These are phyloP conservation scores for Spirogloea muscicola DNA, from an alignment of 139 green algal species.

Conservation along the genomic window DNA sequence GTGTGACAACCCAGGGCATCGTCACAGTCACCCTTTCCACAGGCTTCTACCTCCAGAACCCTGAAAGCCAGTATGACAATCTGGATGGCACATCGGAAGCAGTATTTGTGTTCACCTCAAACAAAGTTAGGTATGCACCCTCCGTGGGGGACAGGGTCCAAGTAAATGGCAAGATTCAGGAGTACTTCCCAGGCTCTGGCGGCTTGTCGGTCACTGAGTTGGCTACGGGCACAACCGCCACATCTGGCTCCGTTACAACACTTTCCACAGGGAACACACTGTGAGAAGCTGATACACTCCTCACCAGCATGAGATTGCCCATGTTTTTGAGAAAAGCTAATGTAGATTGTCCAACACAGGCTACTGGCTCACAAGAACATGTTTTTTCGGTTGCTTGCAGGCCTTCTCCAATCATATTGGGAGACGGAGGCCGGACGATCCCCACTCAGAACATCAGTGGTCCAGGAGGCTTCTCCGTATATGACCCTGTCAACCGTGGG, in stretches of 20 bases:
- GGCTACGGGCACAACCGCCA: not conserved
- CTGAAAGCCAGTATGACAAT: not conserved
- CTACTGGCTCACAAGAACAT: no score
- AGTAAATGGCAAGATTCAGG: not conserved
- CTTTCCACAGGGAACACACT: no score
- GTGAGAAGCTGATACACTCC: no score
- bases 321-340: no score
- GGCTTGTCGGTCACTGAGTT: not conserved
- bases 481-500: not conserved
- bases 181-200: slow-evolving; percentile 5
- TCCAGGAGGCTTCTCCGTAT: no score
- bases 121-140: not conserved
- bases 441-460: no score
- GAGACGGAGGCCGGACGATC: no score
- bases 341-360: no score
- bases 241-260: not conserved
- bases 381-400: no score
- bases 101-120: not conserved
- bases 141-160: not conserved
- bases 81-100: not conserved
- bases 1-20: not conserved
- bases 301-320: no score
- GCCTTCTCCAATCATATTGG: no score
- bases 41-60: not conserved
- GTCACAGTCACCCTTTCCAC: not conserved